Evolutionary conservation across 2,329 filamentous ascomycete species (phyloP).

Genomic region (Apiospora hydei): DNA sequence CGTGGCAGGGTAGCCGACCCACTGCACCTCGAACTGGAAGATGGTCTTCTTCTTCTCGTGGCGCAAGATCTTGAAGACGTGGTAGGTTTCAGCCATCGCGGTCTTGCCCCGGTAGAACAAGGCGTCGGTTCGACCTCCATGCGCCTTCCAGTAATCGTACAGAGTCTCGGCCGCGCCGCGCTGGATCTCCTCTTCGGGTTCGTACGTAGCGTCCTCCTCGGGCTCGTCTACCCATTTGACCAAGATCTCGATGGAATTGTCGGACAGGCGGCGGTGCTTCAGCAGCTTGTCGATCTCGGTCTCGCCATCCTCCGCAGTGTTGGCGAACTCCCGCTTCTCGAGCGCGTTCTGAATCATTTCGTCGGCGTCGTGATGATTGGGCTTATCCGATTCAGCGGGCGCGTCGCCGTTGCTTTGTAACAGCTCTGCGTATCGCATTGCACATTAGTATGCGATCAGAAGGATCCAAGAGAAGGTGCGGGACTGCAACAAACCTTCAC

Average conservation of each 20-base stretch:
- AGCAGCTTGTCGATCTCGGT: slow-evolving; percentile 38
- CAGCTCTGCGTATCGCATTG: slow-evolving; percentile 14
- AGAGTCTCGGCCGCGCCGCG: slow-evolving; percentile 41
- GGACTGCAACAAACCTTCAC: neutral
- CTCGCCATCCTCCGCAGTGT: slow-evolving; percentile 22
- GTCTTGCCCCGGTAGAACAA: slow-evolving; percentile 39
- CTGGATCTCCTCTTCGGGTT: slow-evolving; percentile 45
- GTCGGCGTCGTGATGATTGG: slow-evolving; percentile 22
- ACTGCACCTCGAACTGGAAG: slow-evolving; percentile 43
- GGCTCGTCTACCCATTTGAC: slow-evolving; percentile 42
- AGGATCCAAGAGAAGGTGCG: neutral
- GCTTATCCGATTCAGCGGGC: slow-evolving; percentile 7
- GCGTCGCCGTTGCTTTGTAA: slow-evolving; percentile 1
- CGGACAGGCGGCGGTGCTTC: slow-evolving; percentile 35
- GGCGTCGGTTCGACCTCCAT: slow-evolving; percentile 40
- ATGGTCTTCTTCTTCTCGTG: slow-evolving; percentile 39
- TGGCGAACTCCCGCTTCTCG: slow-evolving; percentile 34
- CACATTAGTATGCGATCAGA: neutral
- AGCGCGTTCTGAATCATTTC: slow-evolving; percentile 25
- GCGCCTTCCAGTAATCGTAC: slow-evolving; percentile 43
- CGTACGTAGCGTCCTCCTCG: slow-evolving; percentile 42
- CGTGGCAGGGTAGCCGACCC: slow-evolving; percentile 42
- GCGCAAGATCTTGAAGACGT: slow-evolving; percentile 39
- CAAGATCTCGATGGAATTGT: slow-evolving; percentile 39
- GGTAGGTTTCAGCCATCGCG: slow-evolving; percentile 37